phyloP scores from a whole-genome alignment of 148 eudicot species.

The Cornus suecica region DNA sequence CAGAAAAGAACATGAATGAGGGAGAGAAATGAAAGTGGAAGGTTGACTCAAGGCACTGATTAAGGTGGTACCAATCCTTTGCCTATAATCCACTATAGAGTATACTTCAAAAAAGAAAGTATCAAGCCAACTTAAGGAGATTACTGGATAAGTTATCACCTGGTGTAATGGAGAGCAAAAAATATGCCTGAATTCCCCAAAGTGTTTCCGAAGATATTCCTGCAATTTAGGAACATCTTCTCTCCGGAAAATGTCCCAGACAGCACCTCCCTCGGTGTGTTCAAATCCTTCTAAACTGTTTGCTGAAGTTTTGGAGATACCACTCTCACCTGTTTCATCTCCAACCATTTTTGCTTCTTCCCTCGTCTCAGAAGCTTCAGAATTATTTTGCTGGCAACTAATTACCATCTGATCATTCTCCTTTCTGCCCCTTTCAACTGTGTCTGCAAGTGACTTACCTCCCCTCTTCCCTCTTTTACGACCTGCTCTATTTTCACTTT shows the following conservation, averaged over 20 bases:
- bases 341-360: slow-evolving; percentile 1
- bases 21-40: not conserved
- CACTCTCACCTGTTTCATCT: not conserved
- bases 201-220: slow-evolving; percentile 42
- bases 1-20: not conserved
- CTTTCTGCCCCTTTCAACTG: not conserved
- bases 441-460: not conserved
- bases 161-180: slow-evolving; percentile 33
- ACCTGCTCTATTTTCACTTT: slow-evolving; percentile 21
- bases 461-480: slow-evolving; percentile 22
- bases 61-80: not conserved
- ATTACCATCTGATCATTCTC: not conserved
- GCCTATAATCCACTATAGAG: not conserved
- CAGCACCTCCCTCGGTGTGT: slow-evolving; percentile 35
- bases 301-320: not conserved
- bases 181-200: slow-evolving; percentile 45
- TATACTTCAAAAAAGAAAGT: not conserved
- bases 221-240: slow-evolving; percentile 44
- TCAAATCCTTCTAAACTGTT: slow-evolving; percentile 24
- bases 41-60: not conserved
- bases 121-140: not conserved
- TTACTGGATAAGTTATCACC: slow-evolving; percentile 20
- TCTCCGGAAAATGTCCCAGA: slow-evolving; percentile 57
- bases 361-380: slow-evolving; percentile 4
- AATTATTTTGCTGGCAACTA: not conserved